Evolutionary conservation across 2,329 filamentous ascomycete genomes (phyloP), one percentile per base, ranked within the genome.

Genomic region (Proliferodiscus dingleyae): DNA sequence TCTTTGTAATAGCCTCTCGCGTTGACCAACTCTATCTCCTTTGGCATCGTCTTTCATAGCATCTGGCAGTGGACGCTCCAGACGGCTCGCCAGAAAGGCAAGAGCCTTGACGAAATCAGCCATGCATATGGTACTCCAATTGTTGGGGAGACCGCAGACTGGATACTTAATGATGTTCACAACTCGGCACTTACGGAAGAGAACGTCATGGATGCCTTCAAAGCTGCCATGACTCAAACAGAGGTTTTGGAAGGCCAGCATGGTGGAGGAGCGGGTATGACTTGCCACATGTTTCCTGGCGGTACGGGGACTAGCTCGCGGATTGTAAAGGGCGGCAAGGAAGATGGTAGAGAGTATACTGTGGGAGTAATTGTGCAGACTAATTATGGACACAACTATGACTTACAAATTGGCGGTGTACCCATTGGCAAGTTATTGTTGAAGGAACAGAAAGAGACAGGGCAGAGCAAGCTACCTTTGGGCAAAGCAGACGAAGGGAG

Each of bases 211-310:
- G 59, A 67, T 3, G 76, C 78, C 1, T 76, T 85, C 41, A 67
- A 71, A 24, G 67, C 61, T 6, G 79, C 76, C 0, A 67, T 66
- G 2, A 65, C 68, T 7, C 75, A 71, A 2, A 63, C 67, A 1
- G 54, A 56, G 8, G 79, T 85, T 1, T 63, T 65, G 2, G 81
- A 86, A 62, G 82, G 82, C 0, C 80, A 78, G 53, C 73, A 73
- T 2, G 82, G 82, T 3, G 82, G 82, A 15, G 82, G 82, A n/a
- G 81, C 80, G 0, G 81, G 80, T 11, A 84, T 85, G 79, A 71
- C 79, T 29, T 82, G 78, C 57, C 78, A 83, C 56, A 73, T 73
- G 51, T 83, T 79, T 67, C 84, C 85, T 60, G 82, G 80, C 28
- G 81, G 82, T 0, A 86, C 81, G 0, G 81, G 81, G 1, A 80